Percentiles rank a stretch among this genome's conserved stretches.
phyloP scores from a whole-genome alignment of 306 rosid genomes.

The Malus fusca region DNA sequence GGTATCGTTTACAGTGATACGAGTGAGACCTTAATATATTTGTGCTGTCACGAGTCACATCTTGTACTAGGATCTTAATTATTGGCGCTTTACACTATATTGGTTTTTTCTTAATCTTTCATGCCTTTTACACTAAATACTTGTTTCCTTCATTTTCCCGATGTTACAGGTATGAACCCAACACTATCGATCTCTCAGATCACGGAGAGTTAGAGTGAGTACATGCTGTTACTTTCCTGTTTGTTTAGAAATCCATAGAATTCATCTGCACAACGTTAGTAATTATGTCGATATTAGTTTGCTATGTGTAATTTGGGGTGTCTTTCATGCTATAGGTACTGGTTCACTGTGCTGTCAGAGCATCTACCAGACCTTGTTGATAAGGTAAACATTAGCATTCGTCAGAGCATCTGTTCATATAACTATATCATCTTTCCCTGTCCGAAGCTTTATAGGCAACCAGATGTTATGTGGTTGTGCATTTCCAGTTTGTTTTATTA shows the following conservation, averaged over 20 bases:
- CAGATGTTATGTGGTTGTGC: conserved; percentile 1
- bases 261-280: background rate
- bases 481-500: background rate
- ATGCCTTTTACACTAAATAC: background rate
- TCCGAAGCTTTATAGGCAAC: background rate
- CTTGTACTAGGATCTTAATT: background rate
- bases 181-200: conserved; percentile 89
- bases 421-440: background rate
- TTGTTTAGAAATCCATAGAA: background rate
- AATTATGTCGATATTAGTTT: conserved; percentile 1
- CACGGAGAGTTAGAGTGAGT: conserved; percentile 84
- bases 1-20: background rate
- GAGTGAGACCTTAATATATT: background rate
- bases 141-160: background rate
- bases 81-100: background rate
- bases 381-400: conserved; percentile 43
- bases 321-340: conserved; percentile 54
- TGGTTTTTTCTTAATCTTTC: background rate
- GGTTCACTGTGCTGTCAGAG: conserved; percentile 82
- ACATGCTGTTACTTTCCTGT: background rate
- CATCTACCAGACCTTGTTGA: conserved; percentile 93
- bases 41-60: background rate
- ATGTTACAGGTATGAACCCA: conserved; percentile 82
- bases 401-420: background rate
- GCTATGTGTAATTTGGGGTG: conserved; percentile 12